Conservation (phyloP, 192 early-diverging fungal species). For the Entomortierella lignicola region DNA sequence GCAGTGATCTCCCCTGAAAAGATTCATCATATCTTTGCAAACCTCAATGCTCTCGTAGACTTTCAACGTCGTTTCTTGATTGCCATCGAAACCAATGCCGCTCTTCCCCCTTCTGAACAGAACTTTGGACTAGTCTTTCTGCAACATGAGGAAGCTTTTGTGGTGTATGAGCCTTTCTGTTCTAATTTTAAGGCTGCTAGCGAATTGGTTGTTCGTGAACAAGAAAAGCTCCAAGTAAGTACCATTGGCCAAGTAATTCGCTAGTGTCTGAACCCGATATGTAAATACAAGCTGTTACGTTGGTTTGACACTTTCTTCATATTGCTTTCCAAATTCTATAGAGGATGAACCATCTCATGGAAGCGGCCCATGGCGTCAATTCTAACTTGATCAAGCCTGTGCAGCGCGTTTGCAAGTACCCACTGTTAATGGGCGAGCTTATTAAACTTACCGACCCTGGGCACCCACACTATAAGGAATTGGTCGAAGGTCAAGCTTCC, state of each 20-base stretch:
- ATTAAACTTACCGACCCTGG: conserved; percentile 68
- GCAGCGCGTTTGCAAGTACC: conserved; percentile 98
- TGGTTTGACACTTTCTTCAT: neutral
- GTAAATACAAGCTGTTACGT: neutral
- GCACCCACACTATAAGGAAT: conserved; percentile 65
- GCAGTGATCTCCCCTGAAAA: conserved; percentile 82
- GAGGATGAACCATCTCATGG: conserved; percentile 74
- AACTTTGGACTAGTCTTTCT: conserved; percentile 89
- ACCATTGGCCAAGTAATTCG: neutral
- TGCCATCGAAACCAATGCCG: conserved; percentile 86
- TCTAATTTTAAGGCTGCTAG: conserved; percentile 86
- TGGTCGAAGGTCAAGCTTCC: conserved; percentile 77
- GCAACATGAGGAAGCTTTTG: conserved; percentile 76
- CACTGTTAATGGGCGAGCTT: conserved; percentile 84
- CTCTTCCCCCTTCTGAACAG: conserved; percentile 80
- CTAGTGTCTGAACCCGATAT: neutral
- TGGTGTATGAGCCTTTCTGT: conserved; percentile 93
- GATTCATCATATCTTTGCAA: conserved; percentile 88
- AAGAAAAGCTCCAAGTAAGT: conserved; percentile 66
- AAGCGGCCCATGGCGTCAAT: conserved; percentile 87
- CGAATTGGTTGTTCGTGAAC: conserved; percentile 73
- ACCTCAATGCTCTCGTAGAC: conserved; percentile 92
- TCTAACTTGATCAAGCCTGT: conserved; percentile 97
- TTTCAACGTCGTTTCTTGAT: conserved; percentile 97
- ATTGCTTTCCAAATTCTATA: conserved; percentile 8